Conservation (phyloP, 768 basidiomycete genomes). For the Butyriboletus loyo region DNA sequence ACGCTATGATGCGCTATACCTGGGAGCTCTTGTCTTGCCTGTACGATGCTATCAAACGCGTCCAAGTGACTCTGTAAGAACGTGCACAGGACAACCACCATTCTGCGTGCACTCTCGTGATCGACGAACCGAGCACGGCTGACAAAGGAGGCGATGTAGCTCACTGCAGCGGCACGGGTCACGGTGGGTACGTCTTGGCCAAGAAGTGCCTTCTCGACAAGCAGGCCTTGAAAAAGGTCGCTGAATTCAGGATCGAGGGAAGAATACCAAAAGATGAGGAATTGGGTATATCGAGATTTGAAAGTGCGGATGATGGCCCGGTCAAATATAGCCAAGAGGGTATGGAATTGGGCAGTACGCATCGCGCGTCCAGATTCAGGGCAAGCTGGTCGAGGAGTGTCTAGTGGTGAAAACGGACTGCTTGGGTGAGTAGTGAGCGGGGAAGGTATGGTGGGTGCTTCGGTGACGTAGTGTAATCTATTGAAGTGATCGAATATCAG, state of each 20-base stretch:
- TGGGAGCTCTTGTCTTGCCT: conserved; percentile 33
- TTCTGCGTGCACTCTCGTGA: conserved; percentile 64
- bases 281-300: conserved; percentile 96
- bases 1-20: conserved; percentile 53
- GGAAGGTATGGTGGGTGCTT: conserved; percentile 15
- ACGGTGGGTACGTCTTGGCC: conserved; percentile 56
- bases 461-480: conserved; percentile 36
- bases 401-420: conserved; percentile 17
- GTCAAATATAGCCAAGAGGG: conserved; percentile 91
- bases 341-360: conserved; percentile 70
- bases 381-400: conserved; percentile 23
- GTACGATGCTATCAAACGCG: conserved; percentile 52
- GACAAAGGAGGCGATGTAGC: conserved; percentile 91
- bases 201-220: conserved; percentile 88
- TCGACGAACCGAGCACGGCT: conserved; percentile 87
- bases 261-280: conserved; percentile 93
- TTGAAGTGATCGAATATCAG: conserved; percentile 86
- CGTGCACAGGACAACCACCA: conserved; percentile 81
- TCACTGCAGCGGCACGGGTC: conserved; percentile 87
- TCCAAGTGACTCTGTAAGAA: conserved; percentile 80
- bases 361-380: conserved; percentile 37
- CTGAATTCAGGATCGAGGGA: conserved; percentile 87
- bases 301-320: conserved; percentile 92
- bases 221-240: conserved; percentile 91
- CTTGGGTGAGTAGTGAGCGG: conserved; percentile 1